Conservation (phyloP, 495 filamentous ascomycete species). For the Cairneyella variabilis region DNA sequence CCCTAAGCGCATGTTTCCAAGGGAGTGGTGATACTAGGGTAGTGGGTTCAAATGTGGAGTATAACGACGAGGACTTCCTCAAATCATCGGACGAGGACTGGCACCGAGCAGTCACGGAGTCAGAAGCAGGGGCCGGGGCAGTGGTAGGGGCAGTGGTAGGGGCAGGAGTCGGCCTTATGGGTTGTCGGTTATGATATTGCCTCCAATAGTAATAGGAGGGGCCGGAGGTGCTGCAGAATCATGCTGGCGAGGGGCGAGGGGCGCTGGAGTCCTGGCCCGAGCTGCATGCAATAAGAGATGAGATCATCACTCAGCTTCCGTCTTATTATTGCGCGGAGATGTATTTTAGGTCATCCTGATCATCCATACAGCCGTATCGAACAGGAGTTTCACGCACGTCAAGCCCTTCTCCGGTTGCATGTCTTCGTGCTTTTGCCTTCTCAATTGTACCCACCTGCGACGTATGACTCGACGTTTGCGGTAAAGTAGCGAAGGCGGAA, state of each 20-base stretch:
- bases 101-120: not conserved
- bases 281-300: not conserved
- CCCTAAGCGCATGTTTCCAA: conserved; percentile 21
- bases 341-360: not conserved
- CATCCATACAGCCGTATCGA: not conserved
- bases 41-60: conserved; percentile 11
- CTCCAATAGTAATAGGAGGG: not conserved
- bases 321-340: not conserved
- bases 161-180: no score
- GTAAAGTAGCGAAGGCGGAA: conserved; percentile 6
- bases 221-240: not conserved
- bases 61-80: conserved; percentile 1
- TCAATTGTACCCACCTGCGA: conserved; percentile 2
- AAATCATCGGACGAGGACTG: conserved; percentile 4
- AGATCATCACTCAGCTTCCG: not conserved
- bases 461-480: conserved; percentile 16
- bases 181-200: no score
- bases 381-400: not conserved
- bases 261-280: not conserved
- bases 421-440: conserved; percentile 11
- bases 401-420: no score
- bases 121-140: not conserved
- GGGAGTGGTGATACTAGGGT: conserved; percentile 16
- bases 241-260: not conserved
- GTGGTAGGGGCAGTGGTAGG: not conserved